Evolutionary conservation across 2,329 filamentous ascomycete genomes (phyloP).

Genomic region (Aspergillus chevalieri): DNA sequence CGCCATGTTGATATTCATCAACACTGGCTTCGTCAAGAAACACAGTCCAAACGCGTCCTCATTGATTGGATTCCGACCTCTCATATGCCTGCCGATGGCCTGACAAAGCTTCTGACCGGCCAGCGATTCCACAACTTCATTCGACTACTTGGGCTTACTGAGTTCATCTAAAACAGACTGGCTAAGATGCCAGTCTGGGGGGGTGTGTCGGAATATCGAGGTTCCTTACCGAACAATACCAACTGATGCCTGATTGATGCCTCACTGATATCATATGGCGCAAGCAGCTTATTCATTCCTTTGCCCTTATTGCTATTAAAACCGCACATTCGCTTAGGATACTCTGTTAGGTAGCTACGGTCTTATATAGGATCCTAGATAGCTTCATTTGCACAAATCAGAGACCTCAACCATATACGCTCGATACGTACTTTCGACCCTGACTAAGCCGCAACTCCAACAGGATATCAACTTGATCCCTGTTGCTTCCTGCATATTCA

Average conservation of each 20-base stretch:
- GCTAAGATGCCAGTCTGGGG: too few relatives aligned
- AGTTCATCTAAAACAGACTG: neutral
- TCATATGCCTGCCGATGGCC: neutral
- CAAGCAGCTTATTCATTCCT: too few relatives aligned
- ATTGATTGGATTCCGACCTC: constrained; percentile 15
- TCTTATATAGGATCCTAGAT: too few relatives aligned
- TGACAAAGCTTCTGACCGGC: neutral
- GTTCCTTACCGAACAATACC: neutral
- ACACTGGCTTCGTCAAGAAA: constrained; percentile 18
- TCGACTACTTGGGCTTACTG: neutral
- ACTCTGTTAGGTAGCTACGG: too few relatives aligned
- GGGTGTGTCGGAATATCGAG: neutral
- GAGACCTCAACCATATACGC: too few relatives aligned
- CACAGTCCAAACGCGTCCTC: constrained; percentile 9
- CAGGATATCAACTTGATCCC: too few relatives aligned
- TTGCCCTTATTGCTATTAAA: too few relatives aligned
- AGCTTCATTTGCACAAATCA: too few relatives aligned
- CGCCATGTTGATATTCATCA: constrained; percentile 14
- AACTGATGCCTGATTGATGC: neutral
- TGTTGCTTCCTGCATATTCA: too few relatives aligned
- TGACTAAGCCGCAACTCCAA: too few relatives aligned
- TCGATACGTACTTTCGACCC: too few relatives aligned
- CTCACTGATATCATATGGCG: neutral
- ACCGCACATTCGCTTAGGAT: too few relatives aligned
- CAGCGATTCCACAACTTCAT: neutral